Evolutionary conservation across 2,329 filamentous ascomycete species (phyloP), one percentile per base, ranked within the genome.

Genomic region (Trichoderma citrinoviride): DNA sequence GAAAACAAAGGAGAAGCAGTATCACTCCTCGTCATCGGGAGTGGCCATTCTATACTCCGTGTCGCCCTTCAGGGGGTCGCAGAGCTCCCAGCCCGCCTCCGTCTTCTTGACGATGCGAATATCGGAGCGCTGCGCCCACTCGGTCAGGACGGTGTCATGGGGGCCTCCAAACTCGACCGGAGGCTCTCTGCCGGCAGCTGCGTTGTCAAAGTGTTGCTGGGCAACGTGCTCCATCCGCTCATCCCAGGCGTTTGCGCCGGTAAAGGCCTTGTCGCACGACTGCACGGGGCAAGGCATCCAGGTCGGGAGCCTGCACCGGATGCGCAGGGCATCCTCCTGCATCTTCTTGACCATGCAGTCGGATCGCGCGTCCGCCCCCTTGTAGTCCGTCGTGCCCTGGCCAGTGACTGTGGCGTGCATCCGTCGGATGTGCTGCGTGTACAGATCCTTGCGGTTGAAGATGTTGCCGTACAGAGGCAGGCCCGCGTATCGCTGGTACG

Each of bases 371-470:
- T 60, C 44, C 2, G 67, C 69, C 67, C 71, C 76, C 71, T 76
- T 81, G 66, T 72, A 73, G 27, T 75, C 71, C 64, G 76, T 73
- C 61, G 76, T 78, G 65, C 77, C 78, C 2, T 76, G 67, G 62
- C 82, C 75, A 0, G 85, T 83, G 40, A 43, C 47, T 8, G 44
- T 21, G 0, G 85, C 81, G 73, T 97, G 93, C 91, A 96, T 96
- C 53, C 94, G 89, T 6, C 91, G 85, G 2, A 94, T 83, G 73
- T 97, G 94, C 72, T 96, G 92, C 0, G 90, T 92, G 78, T 93
- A 97, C 10, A 97, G 85, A 72, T 97, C 93, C 74, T 96, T 96
- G 72, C 93, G 90, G 77, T 96, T 96, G 81, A 97, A 97, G 71
- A 83, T 81, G 37, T 79, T 77, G n/a, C 82, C 88, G 70, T 89